Evolutionary conservation across 2,329 filamentous ascomycete species (phyloP).

Genomic region (Fusarium oxysporum): DNA sequence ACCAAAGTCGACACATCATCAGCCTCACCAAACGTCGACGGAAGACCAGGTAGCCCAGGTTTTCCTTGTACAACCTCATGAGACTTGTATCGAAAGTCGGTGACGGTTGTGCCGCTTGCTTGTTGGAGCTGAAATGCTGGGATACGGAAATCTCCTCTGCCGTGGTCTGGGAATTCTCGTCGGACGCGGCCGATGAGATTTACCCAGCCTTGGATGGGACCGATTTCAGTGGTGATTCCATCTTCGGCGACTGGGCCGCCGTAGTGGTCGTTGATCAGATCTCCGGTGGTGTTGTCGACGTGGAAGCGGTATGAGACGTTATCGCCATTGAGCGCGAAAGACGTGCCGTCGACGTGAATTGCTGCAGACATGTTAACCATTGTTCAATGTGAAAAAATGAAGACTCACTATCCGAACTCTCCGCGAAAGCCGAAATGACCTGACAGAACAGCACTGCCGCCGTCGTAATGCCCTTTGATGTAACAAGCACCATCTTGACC

Average conservation of each 20-base stretch:
- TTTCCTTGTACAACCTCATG: constrained; percentile 67
- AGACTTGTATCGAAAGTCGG: constrained; percentile 68
- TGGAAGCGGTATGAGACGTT: constrained; percentile 73
- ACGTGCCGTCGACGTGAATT: constrained; percentile 63
- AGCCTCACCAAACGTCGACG: constrained; percentile 68
- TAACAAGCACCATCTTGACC: constrained; percentile 10
- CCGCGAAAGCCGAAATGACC: background rate
- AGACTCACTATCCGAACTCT: constrained; percentile 1
- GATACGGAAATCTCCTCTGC: constrained; percentile 72
- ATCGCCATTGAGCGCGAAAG: constrained; percentile 68
- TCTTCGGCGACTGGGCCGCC: constrained; percentile 67
- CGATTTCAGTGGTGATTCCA: constrained; percentile 49
- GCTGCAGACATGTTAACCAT: constrained; percentile 50
- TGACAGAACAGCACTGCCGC: background rate
- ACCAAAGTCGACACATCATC: constrained; percentile 69
- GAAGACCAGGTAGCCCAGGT: constrained; percentile 65
- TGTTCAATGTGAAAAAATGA: background rate
- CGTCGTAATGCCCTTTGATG: background rate
- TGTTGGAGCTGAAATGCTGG: constrained; percentile 72
- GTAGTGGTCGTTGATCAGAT: constrained; percentile 71
- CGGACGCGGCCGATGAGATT: constrained; percentile 65
- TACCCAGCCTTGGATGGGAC: constrained; percentile 55
- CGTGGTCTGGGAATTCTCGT: constrained; percentile 74
- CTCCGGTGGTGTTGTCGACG: constrained; percentile 65
- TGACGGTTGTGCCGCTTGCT: constrained; percentile 67